Base-by-base conservation (phyloP, 345 rosid genomes). In the Garcia nutans region DNA sequence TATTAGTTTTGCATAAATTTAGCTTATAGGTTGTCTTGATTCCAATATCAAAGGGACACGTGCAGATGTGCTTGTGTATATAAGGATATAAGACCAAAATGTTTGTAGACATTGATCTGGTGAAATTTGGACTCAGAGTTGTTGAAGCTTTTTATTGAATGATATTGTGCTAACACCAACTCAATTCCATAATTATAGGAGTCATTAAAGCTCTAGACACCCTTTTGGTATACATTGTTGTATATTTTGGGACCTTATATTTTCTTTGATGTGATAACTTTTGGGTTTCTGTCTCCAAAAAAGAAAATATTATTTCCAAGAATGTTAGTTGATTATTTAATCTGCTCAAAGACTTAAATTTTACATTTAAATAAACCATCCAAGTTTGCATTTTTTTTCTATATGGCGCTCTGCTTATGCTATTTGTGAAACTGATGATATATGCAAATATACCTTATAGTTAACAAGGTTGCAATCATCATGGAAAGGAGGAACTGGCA, bases 391-490 rank as follows among this genome's bases (percentile, higher is more conserved):
- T 1, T 33, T 19, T 23, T 54, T 68, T 61, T 45, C 33, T 0
- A 12, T 11, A 54, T n/a, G 49, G 17, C 23, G 2, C 9, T 23
- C 19, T 42, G 0, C 41, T 24, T 5, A 2, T 50, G 15, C 47
- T 22, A 42, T 52, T 41, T 41, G 8, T 16, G 8, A 5, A 66
- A 70, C 79, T 83, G 81, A 83, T 76, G 75, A 65, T 74, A 61
- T 77, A 20, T 85, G 49, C 74, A 70, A 70, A 76, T 77, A 69
- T 42, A 26, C 60, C 55, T 57, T 65, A 71, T 80, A 95, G 99
- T 78, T 93, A 77, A 82, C 72, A 67, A 89, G 97, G 88, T 78
- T 96, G 72, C 93, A 86, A 54, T 78, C 94, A 76, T 78, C 86
- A 0, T 45, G 85, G 76, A 89, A 77, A 81, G 87, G 88, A 70